Conservation (phyloP, 768 basidiomycete species). For the Porphyrellus cyaneotinctus region DNA sequence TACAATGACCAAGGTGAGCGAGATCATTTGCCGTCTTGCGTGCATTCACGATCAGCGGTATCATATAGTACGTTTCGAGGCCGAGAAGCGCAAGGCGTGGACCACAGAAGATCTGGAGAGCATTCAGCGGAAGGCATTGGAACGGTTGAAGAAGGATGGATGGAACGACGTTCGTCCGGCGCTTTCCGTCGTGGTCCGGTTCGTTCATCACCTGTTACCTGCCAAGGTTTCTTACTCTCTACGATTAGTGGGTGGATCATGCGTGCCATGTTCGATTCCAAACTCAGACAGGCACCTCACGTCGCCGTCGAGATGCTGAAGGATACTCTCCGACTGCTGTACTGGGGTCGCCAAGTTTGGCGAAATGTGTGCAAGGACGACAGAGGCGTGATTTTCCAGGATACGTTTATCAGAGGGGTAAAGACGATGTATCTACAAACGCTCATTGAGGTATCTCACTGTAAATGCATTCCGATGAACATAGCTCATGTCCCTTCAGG, state of each 20-base stretch:
- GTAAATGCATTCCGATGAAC: neutral
- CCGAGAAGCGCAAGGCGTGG: neutral
- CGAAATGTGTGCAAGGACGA: neutral
- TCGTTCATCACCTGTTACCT: neutral
- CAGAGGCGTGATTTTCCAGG: neutral
- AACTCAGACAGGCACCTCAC: neutral
- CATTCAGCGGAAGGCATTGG: neutral
- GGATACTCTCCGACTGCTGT: neutral
- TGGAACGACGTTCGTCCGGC: slow-evolving; percentile 1
- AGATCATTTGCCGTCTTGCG: neutral
- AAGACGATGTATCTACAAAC: neutral
- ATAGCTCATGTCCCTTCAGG: neutral
- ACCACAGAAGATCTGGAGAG: neutral
- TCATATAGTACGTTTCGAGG: neutral
- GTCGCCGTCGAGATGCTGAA: neutral
- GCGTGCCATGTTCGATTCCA: neutral
- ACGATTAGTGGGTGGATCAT: neutral
- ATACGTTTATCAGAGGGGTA: slow-evolving; percentile 1
- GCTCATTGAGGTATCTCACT: neutral
- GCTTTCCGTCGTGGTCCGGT: neutral
- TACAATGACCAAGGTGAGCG: neutral
- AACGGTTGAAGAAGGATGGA: neutral
- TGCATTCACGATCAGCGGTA: neutral
- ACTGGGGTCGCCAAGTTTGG: slow-evolving; percentile 6
- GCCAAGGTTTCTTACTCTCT: neutral